phyloP scores from a whole-genome alignment of 352 stramenopile genomes.

The Thraustochytrium sp. region DNA sequence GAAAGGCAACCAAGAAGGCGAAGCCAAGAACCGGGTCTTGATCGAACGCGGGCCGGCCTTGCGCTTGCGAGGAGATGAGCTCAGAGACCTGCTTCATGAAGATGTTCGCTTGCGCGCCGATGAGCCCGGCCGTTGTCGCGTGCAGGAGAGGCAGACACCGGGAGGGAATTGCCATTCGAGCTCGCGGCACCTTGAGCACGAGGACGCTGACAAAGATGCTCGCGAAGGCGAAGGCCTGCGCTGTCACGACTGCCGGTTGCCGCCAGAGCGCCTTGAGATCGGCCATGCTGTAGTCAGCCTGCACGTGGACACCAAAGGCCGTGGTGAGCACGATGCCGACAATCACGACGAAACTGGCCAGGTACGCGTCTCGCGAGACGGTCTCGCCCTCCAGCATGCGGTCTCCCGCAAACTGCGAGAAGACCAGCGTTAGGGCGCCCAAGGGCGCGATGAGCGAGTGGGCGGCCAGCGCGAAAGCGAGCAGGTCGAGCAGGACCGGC shows the following conservation, averaged over 20 bases:
- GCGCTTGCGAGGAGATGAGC: neutral
- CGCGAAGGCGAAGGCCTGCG: neutral
- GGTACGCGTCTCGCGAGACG: neutral
- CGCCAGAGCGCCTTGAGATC: neutral
- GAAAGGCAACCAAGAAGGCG: neutral
- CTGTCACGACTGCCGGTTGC: neutral
- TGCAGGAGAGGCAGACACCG: neutral
- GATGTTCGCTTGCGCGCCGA: neutral
- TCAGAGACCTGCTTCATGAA: neutral
- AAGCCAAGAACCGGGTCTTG: neutral
- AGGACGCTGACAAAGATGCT: neutral
- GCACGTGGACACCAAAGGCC: neutral
- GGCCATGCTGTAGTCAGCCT: neutral
- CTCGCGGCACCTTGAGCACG: neutral
- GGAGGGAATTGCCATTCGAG: too few relatives aligned
- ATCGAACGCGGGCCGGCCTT: neutral
- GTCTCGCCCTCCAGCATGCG: neutral
- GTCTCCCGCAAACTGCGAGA: neutral
- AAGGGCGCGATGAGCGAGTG: neutral
- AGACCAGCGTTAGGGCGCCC: neutral
- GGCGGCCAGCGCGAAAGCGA: neutral
- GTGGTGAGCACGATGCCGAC: neutral
- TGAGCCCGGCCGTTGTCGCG: neutral
- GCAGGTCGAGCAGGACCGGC: neutral
- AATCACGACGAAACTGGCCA: neutral